A percentile compares a stretch with the other conserved stretches of the same genome.
These are phyloP conservation scores for Aspergillus puulaauensis DNA, from an alignment of 2,329 filamentous ascomycete species.

Conservation along the genomic window DNA sequence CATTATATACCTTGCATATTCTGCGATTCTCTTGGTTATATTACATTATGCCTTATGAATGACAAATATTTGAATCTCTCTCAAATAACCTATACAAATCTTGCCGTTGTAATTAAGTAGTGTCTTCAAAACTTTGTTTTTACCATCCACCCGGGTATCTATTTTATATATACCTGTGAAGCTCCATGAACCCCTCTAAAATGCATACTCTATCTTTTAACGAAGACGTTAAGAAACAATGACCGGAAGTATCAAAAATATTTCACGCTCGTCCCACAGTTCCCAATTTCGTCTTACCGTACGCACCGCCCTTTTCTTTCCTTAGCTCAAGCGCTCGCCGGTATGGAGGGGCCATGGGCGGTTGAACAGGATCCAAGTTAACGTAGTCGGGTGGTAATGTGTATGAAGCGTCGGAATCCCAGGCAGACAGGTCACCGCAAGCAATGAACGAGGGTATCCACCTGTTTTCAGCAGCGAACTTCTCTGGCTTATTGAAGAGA, in stretches of 20 bases:
- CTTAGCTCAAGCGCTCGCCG: slow-evolving; percentile 84
- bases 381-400: slow-evolving; percentile 81
- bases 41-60: background rate
- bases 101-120: too few species aligned
- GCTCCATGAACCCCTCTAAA: background rate
- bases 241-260: background rate
- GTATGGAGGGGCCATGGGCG: slow-evolving; percentile 93
- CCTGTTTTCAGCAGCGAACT: slow-evolving; percentile 49
- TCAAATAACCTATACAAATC: too few species aligned
- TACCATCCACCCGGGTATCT: slow-evolving; percentile 16
- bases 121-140: background rate
- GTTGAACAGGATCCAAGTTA: slow-evolving; percentile 87
- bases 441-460: slow-evolving; percentile 97
- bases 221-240: background rate
- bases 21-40: background rate
- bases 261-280: slow-evolving; percentile 25
- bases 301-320: slow-evolving; percentile 71
- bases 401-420: slow-evolving; percentile 95
- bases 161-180: slow-evolving; percentile 11
- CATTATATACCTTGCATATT: background rate
- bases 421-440: slow-evolving; percentile 93
- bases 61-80: too few species aligned
- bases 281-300: slow-evolving; percentile 65
- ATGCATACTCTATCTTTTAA: slow-evolving; percentile 1
- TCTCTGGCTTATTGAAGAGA: slow-evolving; percentile 22